Percentiles rank a stretch among this genome's conserved stretches.
phyloP scores from a whole-genome alignment of 345 rosid species.

The Citrus mangshanensis region DNA sequence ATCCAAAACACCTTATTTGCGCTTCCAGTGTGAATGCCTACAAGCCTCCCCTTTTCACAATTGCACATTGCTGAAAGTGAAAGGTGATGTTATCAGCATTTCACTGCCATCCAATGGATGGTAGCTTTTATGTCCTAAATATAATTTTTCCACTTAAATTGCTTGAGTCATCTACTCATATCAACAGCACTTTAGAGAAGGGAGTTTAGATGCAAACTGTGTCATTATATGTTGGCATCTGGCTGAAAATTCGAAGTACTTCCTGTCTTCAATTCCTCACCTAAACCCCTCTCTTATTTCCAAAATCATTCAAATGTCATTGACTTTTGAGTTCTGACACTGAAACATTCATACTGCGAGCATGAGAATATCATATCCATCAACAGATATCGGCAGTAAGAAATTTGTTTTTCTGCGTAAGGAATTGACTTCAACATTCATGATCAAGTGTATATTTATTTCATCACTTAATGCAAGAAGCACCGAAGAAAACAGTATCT shows the following conservation, averaged over 20 bases:
- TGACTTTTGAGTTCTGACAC: not conserved
- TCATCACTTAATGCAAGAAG: constrained; percentile 9
- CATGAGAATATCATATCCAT: not conserved
- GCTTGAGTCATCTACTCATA: no score
- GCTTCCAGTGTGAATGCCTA: no score
- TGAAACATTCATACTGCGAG: not conserved
- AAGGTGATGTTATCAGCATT: no score
- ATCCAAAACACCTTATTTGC: no score
- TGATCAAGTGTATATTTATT: constrained; percentile 20
- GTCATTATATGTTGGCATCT: not conserved
- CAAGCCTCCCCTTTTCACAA: no score
- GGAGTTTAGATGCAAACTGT: no score
- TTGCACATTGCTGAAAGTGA: no score
- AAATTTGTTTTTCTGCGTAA: not conserved
- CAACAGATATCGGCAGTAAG: not conserved
- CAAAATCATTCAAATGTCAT: not conserved
- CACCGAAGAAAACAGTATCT: constrained; percentile 13
- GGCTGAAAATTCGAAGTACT: not conserved
- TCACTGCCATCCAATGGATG: no score
- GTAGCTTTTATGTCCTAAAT: no score
- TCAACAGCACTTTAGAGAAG: no score
- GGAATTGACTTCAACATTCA: not conserved
- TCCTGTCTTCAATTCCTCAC: not conserved
- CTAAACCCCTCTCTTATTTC: not conserved
- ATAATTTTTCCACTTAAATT: no score